Conservation (phyloP, 2,329 filamentous ascomycete genomes). For the Exophiala sideris region DNA sequence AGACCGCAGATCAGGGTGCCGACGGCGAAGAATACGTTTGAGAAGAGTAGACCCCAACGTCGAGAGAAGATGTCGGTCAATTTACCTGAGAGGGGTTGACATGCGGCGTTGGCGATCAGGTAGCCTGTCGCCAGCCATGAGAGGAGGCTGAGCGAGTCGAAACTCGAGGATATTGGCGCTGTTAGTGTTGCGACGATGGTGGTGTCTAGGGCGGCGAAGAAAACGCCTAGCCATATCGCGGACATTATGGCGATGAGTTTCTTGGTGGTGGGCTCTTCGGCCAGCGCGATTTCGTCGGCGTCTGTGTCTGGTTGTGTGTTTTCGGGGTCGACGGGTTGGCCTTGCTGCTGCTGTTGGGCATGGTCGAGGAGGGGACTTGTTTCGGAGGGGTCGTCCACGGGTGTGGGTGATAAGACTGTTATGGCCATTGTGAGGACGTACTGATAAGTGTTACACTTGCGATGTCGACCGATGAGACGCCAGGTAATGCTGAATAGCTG, state of each 20-base stretch:
- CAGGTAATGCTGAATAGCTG: not conserved
- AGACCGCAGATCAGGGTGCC: constrained; percentile 82
- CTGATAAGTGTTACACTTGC: no score
- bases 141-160: constrained; percentile 74
- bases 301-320: constrained; percentile 3
- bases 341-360: not conserved
- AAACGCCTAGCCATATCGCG: constrained; percentile 53
- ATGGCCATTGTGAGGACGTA: constrained; percentile 2
- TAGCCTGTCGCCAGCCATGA: constrained; percentile 89
- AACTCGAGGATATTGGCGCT: constrained; percentile 77
- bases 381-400: constrained; percentile 13
- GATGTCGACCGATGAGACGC: not conserved
- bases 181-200: constrained; percentile 85
- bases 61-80: constrained; percentile 86
- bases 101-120: constrained; percentile 81
- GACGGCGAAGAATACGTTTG: constrained; percentile 72
- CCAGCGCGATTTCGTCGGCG: constrained; percentile 18
- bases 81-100: constrained; percentile 78
- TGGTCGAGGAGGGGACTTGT: constrained; percentile 19
- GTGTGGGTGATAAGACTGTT: not conserved
- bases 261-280: constrained; percentile 46
- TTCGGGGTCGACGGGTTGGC: constrained; percentile 5
- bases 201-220: constrained; percentile 63
- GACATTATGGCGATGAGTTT: constrained; percentile 49
- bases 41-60: constrained; percentile 72